Percentiles rank a stretch among this genome's conserved stretches.
Conservation (phyloP, 805 yeast genomes). For the Saturnispora galanensis region DNA sequence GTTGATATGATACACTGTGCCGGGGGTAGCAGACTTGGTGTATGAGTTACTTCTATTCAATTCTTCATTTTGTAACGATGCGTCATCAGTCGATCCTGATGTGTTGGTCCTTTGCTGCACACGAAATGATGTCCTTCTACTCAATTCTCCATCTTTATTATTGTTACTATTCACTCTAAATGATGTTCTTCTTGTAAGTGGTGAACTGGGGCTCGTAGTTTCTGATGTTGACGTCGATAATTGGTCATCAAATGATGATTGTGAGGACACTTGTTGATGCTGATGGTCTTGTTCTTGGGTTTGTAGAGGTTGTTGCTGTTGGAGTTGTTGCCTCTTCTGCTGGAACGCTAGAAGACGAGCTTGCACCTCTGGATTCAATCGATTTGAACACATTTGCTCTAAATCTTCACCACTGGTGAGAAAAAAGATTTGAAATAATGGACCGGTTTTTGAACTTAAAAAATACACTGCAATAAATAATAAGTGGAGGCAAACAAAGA, state of each 20-base stretch:
- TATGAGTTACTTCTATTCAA: constrained; percentile 6
- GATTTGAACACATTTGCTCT: constrained; percentile 6
- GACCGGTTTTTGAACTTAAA: too few relatives aligned
- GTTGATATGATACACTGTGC: constrained; percentile 4
- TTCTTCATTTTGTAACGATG: not conserved
- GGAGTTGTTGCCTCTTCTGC: constrained; percentile 52
- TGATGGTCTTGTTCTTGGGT: constrained; percentile 8
- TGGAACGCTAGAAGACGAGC: constrained; percentile 84
- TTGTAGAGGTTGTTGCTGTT: constrained; percentile 8
- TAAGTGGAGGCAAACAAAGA: too few relatives aligned
- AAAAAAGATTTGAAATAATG: too few relatives aligned
- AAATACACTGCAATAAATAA: too few relatives aligned
- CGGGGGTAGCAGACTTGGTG: not conserved
- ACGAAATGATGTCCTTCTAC: not conserved
- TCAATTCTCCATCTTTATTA: not conserved
- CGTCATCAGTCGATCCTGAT: not conserved
- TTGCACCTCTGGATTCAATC: constrained; percentile 65
- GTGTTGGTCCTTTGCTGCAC: not conserved
- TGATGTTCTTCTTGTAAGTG: constrained; percentile 14
- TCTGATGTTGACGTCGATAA: constrained; percentile 19
- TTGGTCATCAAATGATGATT: not conserved
- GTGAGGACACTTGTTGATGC: constrained; percentile 6
- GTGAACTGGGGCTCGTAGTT: constrained; percentile 11
- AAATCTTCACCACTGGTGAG: not conserved
- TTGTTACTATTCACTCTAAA: constrained; percentile 9